These are phyloP conservation scores for Sphaerulina vaccinii DNA, from an alignment of 2,329 filamentous ascomycete genomes.

Conservation along the genomic window DNA sequence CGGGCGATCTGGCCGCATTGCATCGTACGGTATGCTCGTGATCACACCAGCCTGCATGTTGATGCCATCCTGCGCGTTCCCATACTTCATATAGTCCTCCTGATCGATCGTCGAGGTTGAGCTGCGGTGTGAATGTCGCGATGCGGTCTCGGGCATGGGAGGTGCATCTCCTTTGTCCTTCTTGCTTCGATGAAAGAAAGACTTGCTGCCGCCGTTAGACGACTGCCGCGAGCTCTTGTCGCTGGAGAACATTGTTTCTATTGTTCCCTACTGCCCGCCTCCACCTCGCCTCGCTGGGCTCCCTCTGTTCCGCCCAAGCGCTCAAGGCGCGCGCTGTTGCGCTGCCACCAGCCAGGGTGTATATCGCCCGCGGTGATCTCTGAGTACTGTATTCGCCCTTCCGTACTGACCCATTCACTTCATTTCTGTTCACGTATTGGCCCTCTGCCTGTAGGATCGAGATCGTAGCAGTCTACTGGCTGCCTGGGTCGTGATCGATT, in stretches of 20 bases:
- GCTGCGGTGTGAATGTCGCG: slow-evolving; percentile 68
- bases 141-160: slow-evolving; percentile 62
- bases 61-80: slow-evolving; percentile 52
- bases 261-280: neutral
- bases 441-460: too few species aligned
- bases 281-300: neutral
- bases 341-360: slow-evolving; percentile 9
- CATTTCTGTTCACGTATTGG: slow-evolving; percentile 5
- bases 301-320: slow-evolving; percentile 17
- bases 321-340: slow-evolving; percentile 19
- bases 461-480: neutral
- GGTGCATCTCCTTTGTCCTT: slow-evolving; percentile 68
- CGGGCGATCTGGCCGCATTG: slow-evolving; percentile 63
- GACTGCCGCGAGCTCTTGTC: slow-evolving; percentile 80
- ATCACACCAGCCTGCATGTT: slow-evolving; percentile 79
- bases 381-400: neutral
- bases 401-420: neutral
- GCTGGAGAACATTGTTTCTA: slow-evolving; percentile 36
- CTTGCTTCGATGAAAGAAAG: slow-evolving; percentile 78
- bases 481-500: neutral
- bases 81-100: slow-evolving; percentile 24
- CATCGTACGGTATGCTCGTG: slow-evolving; percentile 84
- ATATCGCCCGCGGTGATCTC: neutral
- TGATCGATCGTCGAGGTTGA: slow-evolving; percentile 45
- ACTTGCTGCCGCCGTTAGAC: slow-evolving; percentile 64